phyloP scores from a whole-genome alignment of 371 early-diverging fungal species.

The Mortierella sp. region DNA sequence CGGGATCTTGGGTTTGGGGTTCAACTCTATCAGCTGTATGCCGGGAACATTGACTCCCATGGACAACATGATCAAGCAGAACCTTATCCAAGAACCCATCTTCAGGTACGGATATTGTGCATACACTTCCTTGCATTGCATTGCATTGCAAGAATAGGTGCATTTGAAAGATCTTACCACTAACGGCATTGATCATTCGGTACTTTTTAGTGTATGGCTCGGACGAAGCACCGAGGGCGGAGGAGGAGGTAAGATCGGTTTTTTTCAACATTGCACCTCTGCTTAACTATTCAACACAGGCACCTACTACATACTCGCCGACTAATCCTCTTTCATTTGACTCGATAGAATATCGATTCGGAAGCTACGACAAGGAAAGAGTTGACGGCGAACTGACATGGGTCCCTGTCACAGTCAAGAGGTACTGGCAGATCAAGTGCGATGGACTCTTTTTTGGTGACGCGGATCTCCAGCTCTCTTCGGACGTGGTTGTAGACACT shows the following conservation, averaged over 20 bases:
- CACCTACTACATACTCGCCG: not conserved
- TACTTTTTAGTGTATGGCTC: conserved; percentile 52
- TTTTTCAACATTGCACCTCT: not conserved
- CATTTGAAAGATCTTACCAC: not conserved
- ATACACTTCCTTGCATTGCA: not conserved
- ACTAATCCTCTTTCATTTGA: not conserved
- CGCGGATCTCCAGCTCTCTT: conserved; percentile 30
- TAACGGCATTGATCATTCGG: not conserved
- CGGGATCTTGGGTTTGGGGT: conserved; percentile 63
- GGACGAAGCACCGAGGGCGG: conserved; percentile 63
- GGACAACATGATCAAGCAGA: conserved; percentile 63
- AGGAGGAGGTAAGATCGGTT: conserved; percentile 58
- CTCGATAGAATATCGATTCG: conserved; percentile 60
- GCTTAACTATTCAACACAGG: not conserved
- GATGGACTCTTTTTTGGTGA: conserved; percentile 59
- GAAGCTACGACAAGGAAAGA: conserved; percentile 59
- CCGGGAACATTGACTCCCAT: conserved; percentile 59
- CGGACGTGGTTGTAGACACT: conserved; percentile 66
- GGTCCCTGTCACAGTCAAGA: conserved; percentile 60
- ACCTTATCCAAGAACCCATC: conserved; percentile 55
- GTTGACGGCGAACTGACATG: conserved; percentile 61
- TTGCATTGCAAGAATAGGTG: not conserved
- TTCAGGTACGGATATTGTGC: conserved; percentile 47
- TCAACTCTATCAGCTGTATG: conserved; percentile 58
- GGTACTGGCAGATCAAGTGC: conserved; percentile 68